Base-by-base conservation (phyloP, 345 rosid genomes). In the Rubroshorea leprosula region DNA sequence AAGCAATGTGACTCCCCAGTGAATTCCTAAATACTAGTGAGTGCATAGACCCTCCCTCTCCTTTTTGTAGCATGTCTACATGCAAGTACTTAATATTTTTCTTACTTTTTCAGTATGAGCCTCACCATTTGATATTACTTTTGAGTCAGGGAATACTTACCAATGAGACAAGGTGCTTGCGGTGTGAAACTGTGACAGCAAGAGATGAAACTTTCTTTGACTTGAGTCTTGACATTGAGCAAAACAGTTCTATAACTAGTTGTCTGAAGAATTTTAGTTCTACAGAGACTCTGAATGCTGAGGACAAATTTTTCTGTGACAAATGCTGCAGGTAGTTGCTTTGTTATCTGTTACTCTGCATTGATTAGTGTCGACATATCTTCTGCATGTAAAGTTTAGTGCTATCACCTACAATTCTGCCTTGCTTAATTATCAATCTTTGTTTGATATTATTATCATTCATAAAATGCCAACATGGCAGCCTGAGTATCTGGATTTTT, bases 261-360 rank as follows among this genome's bases (percentile, higher is more conserved):
- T 94, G 99, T 72, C 71, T 94, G 87, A 94, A 94, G 70, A 94
- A 94, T 72, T 94, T 94, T 70, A 94, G 99, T 74, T 94, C 99
- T 46, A 94, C 99, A 12, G 99, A 94, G 79, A 94, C 99, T n/a
- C 76, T 94, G 73, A 92, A 94, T 60, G 96, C 97, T 0, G 97
- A 94, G 70, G 99, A 94, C 74, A 90, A 94, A 68, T 94, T 94
- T 70, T 94, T 94, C 80, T 87, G 99, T 76, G 99, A 94, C 84
- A 90, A 94, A 68, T 94, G 99, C 87, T 85, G 99, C 96, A 90
- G 97, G 99, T 90, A 63, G 23, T 65, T 57, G 43, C 46, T 29
- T 41, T 68, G 51, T 67, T 38, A 17, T 18, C 16, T 25, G 5
- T 23, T 44, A 2, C 56, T 43, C 47, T 63, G 22, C 51, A 43